Evolutionary conservation across 2,329 filamentous ascomycete species (phyloP).

Genomic region (Ceratocystis albifundus): DNA sequence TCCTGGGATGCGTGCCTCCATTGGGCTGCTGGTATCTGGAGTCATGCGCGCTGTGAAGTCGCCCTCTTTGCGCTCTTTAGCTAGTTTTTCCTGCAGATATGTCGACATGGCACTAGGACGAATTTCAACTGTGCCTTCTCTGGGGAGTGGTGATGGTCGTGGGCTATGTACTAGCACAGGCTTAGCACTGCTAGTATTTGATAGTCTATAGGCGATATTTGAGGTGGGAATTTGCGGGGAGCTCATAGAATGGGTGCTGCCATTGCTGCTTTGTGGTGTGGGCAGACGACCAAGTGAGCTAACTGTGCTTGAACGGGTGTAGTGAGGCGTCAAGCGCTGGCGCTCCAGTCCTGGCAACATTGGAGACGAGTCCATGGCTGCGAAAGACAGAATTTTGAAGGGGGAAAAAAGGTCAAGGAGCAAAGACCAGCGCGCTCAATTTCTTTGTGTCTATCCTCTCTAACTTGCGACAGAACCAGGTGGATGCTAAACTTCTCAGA

Average conservation of each 20-base stretch:
- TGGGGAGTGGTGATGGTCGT: slow-evolving; percentile 33
- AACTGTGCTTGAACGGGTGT: slow-evolving; percentile 25
- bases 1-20: slow-evolving; percentile 17
- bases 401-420: neutral
- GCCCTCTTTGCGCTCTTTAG: slow-evolving; percentile 33
- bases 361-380: slow-evolving; percentile 28
- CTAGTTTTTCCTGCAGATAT: slow-evolving; percentile 46
- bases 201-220: slow-evolving; percentile 31
- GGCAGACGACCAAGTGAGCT: slow-evolving; percentile 21
- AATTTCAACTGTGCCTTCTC: slow-evolving; percentile 34
- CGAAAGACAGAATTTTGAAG: neutral
- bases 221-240: slow-evolving; percentile 31
- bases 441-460: neutral
- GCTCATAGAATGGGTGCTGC: slow-evolving; percentile 33
- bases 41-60: slow-evolving; percentile 19
- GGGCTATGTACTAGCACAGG: slow-evolving; percentile 31
- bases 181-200: slow-evolving; percentile 33
- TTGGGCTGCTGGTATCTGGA: slow-evolving; percentile 16
- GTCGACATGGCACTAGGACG: slow-evolving; percentile 37
- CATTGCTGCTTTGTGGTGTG: slow-evolving; percentile 35
- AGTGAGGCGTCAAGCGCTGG: slow-evolving; percentile 33
- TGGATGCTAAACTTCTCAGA: neutral
- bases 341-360: slow-evolving; percentile 39
- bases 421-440: slow-evolving; percentile 9
- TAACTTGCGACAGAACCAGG: neutral